Evolutionary conservation across 805 yeast genomes (phyloP).

Genomic region (Candida silvicultrix): DNA sequence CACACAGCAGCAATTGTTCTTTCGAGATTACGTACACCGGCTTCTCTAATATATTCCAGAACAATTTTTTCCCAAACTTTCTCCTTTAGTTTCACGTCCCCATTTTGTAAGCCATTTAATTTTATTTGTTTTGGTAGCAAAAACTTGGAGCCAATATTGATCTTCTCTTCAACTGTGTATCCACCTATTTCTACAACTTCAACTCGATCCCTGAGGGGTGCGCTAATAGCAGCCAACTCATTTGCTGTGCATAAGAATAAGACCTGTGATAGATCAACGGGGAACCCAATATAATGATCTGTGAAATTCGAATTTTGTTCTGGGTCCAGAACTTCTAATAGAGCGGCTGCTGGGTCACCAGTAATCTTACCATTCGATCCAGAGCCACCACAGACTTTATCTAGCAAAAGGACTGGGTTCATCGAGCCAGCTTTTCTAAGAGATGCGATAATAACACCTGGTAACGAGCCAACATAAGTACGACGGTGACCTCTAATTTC

Average conservation of each 20-base stretch:
- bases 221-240: constrained; percentile 44
- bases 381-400: constrained; percentile 60
- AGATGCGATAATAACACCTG: too few relatives aligned
- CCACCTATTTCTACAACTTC: too few relatives aligned
- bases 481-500: too few relatives aligned
- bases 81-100: constrained; percentile 39
- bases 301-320: constrained; percentile 74
- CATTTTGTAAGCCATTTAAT: too few relatives aligned
- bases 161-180: too few relatives aligned
- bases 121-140: too few relatives aligned
- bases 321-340: constrained; percentile 84
- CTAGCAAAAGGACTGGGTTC: constrained; percentile 42
- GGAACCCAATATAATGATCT: constrained; percentile 84
- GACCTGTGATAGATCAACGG: constrained; percentile 76
- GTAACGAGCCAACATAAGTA: too few relatives aligned
- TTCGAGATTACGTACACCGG: constrained; percentile 81
- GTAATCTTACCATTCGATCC: constrained; percentile 38
- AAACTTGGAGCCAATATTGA: too few relatives aligned
- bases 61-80: constrained; percentile 57
- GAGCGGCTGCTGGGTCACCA: constrained; percentile 89
- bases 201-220: too few relatives aligned
- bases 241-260: constrained; percentile 85
- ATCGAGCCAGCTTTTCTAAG: too few relatives aligned
- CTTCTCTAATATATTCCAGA: constrained; percentile 69
- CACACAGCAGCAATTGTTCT: constrained; percentile 71